Evolutionary conservation across 1,139 yeast species (phyloP).

Genomic region (Kazachstania sp.): DNA sequence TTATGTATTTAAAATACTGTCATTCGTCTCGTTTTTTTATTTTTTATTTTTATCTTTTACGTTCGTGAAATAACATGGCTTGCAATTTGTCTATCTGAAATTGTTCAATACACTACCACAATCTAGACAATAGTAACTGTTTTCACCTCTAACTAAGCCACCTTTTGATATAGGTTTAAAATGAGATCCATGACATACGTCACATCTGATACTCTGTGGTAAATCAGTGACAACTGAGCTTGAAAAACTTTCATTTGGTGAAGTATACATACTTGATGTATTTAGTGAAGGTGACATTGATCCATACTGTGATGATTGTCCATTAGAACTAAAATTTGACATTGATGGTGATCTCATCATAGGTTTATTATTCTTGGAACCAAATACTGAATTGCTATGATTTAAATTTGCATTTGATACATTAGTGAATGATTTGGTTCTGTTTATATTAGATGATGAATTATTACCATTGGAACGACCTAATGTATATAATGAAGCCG

Average conservation of each 20-base stretch:
- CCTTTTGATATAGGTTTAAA: constrained; percentile 18
- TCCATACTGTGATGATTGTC: not conserved
- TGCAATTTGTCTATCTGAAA: constrained; percentile 17
- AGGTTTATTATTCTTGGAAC: not conserved
- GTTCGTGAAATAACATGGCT: too few species aligned
- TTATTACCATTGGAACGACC: constrained; percentile 3
- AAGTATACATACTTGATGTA: not conserved
- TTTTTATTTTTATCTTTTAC: too few species aligned
- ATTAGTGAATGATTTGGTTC: constrained; percentile 10
- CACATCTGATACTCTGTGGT: constrained; percentile 25
- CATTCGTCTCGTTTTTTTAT: too few species aligned
- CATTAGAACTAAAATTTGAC: not conserved
- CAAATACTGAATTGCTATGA: not conserved
- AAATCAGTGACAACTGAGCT: constrained; percentile 2
- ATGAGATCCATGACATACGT: constrained; percentile 33
- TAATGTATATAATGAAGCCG: constrained; percentile 10
- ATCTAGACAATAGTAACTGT: constrained; percentile 27
- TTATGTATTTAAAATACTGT: not conserved
- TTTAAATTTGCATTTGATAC: constrained; percentile 1
- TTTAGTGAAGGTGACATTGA: not conserved
- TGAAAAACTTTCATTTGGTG: not conserved
- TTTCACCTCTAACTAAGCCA: constrained; percentile 1
- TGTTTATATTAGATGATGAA: constrained; percentile 6
- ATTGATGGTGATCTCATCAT: not conserved
- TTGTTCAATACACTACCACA: constrained; percentile 32